phyloP scores from a whole-genome alignment of 805 yeast species.

The Yarrowia sp. region DNA sequence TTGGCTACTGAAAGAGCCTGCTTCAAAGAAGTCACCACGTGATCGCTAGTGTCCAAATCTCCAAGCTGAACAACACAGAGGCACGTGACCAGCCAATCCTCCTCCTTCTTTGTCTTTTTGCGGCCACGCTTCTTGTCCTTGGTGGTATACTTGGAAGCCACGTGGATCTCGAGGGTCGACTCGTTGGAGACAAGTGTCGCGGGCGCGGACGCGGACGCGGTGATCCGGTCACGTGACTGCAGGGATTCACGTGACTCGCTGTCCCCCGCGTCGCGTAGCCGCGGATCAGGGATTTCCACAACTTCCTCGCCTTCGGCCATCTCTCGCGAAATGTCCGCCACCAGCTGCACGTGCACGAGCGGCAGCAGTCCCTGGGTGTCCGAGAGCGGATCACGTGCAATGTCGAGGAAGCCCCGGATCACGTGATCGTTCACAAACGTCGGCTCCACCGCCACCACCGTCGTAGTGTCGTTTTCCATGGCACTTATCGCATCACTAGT shows the following conservation, averaged over 20 bases:
- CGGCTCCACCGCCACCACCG: neutral
- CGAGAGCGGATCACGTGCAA: constrained; percentile 11
- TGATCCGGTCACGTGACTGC: neutral
- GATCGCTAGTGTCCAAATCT: neutral
- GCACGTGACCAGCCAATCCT: constrained; percentile 21
- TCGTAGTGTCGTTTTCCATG: neutral
- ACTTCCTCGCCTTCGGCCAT: neutral
- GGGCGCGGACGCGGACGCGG: neutral
- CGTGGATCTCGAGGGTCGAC: constrained; percentile 1
- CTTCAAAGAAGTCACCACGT: neutral
- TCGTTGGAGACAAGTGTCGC: neutral
- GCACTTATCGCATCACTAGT: constrained; percentile 4
- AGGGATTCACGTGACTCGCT: neutral
- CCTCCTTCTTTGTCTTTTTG: constrained; percentile 18
- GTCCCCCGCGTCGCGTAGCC: neutral
- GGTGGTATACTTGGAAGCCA: constrained; percentile 2
- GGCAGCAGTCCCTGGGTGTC: neutral
- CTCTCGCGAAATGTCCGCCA: constrained; percentile 2
- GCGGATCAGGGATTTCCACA: neutral
- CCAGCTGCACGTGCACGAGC: constrained; percentile 6
- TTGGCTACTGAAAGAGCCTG: constrained; percentile 11
- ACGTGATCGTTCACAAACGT: constrained; percentile 21
- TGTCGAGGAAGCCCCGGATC: neutral
- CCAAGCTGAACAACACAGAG: constrained; percentile 11
- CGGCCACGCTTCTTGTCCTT: constrained; percentile 7